phyloP scores from a whole-genome alignment of 2,329 filamentous ascomycete species.

The Cercospora sesami region DNA sequence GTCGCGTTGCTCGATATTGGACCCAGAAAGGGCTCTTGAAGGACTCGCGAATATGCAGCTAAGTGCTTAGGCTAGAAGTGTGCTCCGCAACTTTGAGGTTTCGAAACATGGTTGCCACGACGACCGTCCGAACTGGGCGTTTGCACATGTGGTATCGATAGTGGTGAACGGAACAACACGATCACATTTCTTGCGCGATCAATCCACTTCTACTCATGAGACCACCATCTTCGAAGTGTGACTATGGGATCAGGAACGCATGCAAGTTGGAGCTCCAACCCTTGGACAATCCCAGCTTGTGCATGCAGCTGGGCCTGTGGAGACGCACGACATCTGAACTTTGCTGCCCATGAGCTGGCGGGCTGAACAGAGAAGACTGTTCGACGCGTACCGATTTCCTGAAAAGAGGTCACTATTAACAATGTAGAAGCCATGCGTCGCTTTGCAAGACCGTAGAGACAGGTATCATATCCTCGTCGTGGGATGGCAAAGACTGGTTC shows the following conservation, averaged over 20 bases:
- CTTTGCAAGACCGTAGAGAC: not conserved
- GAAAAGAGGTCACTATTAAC: not conserved
- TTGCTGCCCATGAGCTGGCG: not conserved
- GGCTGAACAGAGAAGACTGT: not conserved
- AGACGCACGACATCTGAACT: not conserved
- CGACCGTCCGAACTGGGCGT: not conserved
- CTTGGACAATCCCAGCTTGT: not conserved
- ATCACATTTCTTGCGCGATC: not conserved
- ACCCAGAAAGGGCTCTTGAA: constrained; percentile 17
- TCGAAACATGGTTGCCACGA: constrained; percentile 2
- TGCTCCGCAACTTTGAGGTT: constrained; percentile 9
- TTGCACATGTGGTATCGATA: not conserved
- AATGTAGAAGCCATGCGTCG: not conserved
- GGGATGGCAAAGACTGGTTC: not conserved
- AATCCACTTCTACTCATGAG: not conserved
- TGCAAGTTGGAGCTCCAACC: not conserved
- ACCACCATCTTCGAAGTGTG: not conserved
- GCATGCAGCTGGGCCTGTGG: not conserved
- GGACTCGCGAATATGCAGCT: constrained; percentile 24
- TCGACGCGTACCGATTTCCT: not conserved
- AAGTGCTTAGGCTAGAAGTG: constrained; percentile 13
- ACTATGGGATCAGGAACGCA: not conserved
- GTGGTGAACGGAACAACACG: not conserved
- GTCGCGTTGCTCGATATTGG: constrained; percentile 12
- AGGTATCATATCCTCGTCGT: not conserved